phyloP scores from a whole-genome alignment of 2,329 filamentous ascomycete species.

The Cladosporium sphaerospermum region DNA sequence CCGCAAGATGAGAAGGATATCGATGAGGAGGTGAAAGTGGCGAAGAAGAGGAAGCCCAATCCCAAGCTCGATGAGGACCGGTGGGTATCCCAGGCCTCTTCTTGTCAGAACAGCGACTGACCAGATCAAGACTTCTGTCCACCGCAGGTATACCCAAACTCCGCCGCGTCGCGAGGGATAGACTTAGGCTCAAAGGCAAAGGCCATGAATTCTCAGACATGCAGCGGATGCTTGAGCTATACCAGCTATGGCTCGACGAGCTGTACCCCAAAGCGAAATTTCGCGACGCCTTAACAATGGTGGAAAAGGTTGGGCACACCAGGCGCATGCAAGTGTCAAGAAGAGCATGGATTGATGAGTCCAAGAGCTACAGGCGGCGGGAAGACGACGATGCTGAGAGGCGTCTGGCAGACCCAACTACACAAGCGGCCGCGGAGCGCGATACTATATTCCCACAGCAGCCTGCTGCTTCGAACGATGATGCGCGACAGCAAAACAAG shows the following conservation, averaged over 20 bases:
- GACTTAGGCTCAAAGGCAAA: constrained; percentile 80
- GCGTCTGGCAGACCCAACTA: constrained; percentile 8
- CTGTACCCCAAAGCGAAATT: constrained; percentile 94
- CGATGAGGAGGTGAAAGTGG: constrained; percentile 78
- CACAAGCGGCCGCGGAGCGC: constrained; percentile 1
- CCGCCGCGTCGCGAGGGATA: constrained; percentile 60
- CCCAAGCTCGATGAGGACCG: constrained; percentile 82
- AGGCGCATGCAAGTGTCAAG: constrained; percentile 69
- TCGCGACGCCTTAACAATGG: constrained; percentile 77
- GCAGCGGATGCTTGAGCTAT: constrained; percentile 74
- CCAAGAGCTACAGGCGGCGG: constrained; percentile 43
- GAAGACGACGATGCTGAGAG: constrained; percentile 15
- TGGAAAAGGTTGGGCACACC: constrained; percentile 88
- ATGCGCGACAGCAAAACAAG: background rate
- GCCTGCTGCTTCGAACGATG: background rate
- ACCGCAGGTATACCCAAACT: constrained; percentile 77
- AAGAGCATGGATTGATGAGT: constrained; percentile 76
- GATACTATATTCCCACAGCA: constrained; percentile 2
- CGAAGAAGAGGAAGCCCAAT: constrained; percentile 67
- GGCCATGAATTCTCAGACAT: constrained; percentile 93
- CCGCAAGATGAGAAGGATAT: constrained; percentile 53
- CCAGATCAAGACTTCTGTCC: constrained; percentile 62
- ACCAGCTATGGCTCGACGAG: constrained; percentile 95
- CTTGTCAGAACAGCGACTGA: background rate
- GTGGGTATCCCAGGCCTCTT: constrained; percentile 36